Evolutionary conservation across 2,329 filamentous ascomycete species (phyloP), one percentile per base, ranked within the genome.

Genomic region (Pseudogymnoascus sp.): DNA sequence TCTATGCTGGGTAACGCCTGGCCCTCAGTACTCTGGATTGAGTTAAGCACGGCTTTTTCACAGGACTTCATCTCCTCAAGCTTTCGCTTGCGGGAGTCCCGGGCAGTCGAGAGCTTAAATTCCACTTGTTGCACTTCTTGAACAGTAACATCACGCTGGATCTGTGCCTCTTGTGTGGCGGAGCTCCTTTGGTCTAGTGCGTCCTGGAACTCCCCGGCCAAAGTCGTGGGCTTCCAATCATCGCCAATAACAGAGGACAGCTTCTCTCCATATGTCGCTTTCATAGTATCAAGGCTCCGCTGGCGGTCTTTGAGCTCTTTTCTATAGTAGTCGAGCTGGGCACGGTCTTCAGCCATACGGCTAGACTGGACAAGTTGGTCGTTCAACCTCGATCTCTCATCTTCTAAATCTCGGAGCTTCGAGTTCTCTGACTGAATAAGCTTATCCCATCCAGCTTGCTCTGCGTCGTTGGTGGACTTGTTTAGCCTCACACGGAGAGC

Each of bases 311-410:
- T 84, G 29, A 91, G 76, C 71, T 96, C 90, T 69, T 92, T 93
- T 70, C 89, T 92, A 35, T 93, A 82, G 68, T 90, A 86, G 64
- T 96, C 90, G 10, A 99, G 81, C 69, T 90, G 88, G 11, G 93
- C 95, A 38, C 92, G 83, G 66, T 96, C 92, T 3, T 88, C 86
- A 5, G 92, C 91, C 64, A 90, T 83, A 64, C 87, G 86, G 2
- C 90, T 96, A 64, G 88, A 91, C 70, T 96, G 89, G 7, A 92
- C 83, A 37, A 97, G 83, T 72, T 97, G 93, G n/a, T 82, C 79
- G 50, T 88, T 87, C 29, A 97, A 80, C 68, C 81, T 86, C 37
- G 89, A 85, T 64, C 83, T 87, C 69, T 89, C 85, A 19, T 83
- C 85, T 70, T 97, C 91, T 1, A 96, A 76, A 47, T 82, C 80